A percentile compares a stretch with the other conserved stretches of the same genome.
Conservation (phyloP, 495 filamentous ascomycete species). For the Oleoguttula mirabilis region DNA sequence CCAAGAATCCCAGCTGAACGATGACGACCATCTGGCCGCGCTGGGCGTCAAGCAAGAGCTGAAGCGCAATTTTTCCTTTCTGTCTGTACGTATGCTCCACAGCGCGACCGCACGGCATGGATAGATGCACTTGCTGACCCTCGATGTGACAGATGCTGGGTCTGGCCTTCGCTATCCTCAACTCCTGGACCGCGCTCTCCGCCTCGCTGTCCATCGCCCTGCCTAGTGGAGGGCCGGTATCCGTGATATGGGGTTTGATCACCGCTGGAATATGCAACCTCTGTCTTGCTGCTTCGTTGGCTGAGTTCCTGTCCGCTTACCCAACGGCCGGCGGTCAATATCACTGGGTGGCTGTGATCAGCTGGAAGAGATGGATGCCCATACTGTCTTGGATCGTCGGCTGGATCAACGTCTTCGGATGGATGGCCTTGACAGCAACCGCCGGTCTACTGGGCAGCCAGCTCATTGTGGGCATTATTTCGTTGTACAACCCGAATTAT, state of each 20-base stretch:
- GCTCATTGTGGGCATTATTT: constrained; percentile 36
- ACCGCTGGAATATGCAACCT: constrained; percentile 60
- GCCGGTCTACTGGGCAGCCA: constrained; percentile 33
- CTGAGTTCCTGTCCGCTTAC: constrained; percentile 62
- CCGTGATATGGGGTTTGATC: constrained; percentile 50
- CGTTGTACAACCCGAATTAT: constrained; percentile 38
- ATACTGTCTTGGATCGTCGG: constrained; percentile 58
- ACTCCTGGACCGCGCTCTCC: constrained; percentile 47
- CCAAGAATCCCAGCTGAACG: constrained; percentile 22
- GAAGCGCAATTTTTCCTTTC: constrained; percentile 34
- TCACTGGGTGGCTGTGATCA: constrained; percentile 61
- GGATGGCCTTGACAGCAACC: constrained; percentile 40
- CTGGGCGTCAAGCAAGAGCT: constrained; percentile 30
- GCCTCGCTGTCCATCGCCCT: constrained; percentile 42
- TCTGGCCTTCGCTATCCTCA: constrained; percentile 48
- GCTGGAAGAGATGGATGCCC: constrained; percentile 47
- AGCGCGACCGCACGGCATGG: background rate
- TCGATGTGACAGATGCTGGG: too few relatives aligned
- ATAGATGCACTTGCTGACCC: background rate
- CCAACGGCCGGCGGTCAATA: constrained; percentile 61
- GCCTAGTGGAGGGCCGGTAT: constrained; percentile 41
- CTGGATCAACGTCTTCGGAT: constrained; percentile 64
- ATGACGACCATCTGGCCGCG: constrained; percentile 27
- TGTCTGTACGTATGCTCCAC: constrained; percentile 26
- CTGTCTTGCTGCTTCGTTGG: constrained; percentile 57